Evolutionary conservation across 2,329 filamentous ascomycete genomes (phyloP), one percentile per base, ranked within the genome.

Genomic region (Fusarium tupiense): DNA sequence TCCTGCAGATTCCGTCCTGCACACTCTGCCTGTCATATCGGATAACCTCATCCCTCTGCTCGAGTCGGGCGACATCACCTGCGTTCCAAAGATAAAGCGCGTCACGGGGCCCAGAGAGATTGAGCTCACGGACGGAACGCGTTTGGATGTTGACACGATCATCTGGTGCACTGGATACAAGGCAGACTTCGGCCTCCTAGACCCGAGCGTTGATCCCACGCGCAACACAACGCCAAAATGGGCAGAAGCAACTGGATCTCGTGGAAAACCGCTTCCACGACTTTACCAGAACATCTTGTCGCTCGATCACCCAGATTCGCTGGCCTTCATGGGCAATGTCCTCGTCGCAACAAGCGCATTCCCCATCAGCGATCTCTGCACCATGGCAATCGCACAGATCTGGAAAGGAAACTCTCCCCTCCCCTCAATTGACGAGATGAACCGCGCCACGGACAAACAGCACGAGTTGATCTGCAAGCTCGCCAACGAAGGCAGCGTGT

Each of bases 221-320:
- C 69, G 77, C 14, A 64, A 76, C 37, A 73, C 69, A n/a, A 75
- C 61, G 35, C 73, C 47, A n/a, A 69, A 50, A 44, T 79, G 64
- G 78, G 76, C 60, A 8, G 64, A 38, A 72, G 78, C 52, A 69
- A 79, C 43, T 62, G 79, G 64, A 70, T 81, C 66, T 26, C 74
- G 73, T 73, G 80, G 71, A 17, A 78, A 76, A 10, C 71, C 80
- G 0, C 79, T 85, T 1, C 79, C 82, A 8, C 73, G 81, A 2
- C 77, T 87, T 4, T 87, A 84, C 61, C 82, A 83, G 44, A 86
- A 86, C 72, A 72, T 87, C 9, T 85, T 88, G 69, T 85, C 85
- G 3, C 80, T 85, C 0, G 76, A 81, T 31, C 76, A 84, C 31
- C 84, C 85, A 8, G 80, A 85, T 16, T 85, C 83, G 14, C 80